Evolutionary conservation across 768 basidiomycete genomes (phyloP).

Genomic region (Pholiota molesta): DNA sequence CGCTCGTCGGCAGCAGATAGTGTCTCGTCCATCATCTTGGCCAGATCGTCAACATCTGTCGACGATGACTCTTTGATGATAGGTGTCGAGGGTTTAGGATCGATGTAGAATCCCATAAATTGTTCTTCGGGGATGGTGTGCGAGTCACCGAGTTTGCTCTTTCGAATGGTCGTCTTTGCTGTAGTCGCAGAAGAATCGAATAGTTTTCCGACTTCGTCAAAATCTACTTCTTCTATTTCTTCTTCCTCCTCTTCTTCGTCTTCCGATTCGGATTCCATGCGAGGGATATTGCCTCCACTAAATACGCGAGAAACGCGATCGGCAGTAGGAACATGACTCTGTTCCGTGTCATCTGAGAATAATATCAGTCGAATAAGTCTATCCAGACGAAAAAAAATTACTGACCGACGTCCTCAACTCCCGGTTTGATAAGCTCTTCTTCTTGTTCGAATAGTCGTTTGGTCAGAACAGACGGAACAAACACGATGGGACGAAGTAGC

Average conservation of each 20-base stretch:
- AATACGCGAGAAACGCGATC: conserved; percentile 69
- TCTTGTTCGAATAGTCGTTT: conserved; percentile 56
- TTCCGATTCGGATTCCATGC: conserved; percentile 27
- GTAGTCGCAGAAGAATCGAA: conserved; percentile 32
- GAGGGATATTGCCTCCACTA: conserved; percentile 34
- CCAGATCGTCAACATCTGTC: conserved; percentile 19
- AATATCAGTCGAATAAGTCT: conserved; percentile 6
- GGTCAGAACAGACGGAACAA: conserved; percentile 62
- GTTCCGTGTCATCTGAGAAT: conserved; percentile 46
- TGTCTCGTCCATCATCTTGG: conserved; percentile 25
- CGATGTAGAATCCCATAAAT: conserved; percentile 20
- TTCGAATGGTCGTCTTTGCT: conserved; percentile 20
- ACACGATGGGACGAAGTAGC: conserved; percentile 64
- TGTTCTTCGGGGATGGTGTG: conserved; percentile 15
- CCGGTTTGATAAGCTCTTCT: conserved; percentile 62
- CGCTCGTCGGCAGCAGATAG: conserved; percentile 18
- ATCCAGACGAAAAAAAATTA: conserved; percentile 14
- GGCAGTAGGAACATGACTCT: conserved; percentile 69
- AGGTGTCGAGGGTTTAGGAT: conserved; percentile 8
- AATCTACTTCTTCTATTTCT: conserved; percentile 64
- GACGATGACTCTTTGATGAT: not conserved
- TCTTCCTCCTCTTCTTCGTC: conserved; percentile 34
- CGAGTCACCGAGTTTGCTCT: conserved; percentile 17
- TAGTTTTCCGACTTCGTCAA: conserved; percentile 58
- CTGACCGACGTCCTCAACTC: conserved; percentile 55